A percentile compares a stretch with the other conserved stretches of the same genome.
Conservation (phyloP, 2,329 filamentous ascomycete species). For the Botrytis fragariae region DNA sequence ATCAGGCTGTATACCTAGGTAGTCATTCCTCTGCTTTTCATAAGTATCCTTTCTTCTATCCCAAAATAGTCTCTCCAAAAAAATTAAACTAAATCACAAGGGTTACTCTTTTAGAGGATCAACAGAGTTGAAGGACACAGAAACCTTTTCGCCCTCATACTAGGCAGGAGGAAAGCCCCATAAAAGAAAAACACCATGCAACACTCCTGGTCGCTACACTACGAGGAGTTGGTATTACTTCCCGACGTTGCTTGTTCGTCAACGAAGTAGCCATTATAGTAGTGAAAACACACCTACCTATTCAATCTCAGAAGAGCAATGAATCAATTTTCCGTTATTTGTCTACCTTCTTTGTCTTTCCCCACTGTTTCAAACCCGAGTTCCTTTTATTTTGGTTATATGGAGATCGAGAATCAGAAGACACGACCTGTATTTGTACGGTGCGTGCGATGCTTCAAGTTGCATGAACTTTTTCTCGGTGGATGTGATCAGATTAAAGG, state of each 20-base stretch:
- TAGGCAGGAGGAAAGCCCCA: background rate
- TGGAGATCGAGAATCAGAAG: background rate
- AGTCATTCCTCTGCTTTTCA: background rate
- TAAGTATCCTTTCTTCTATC: background rate
- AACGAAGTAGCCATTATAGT: background rate
- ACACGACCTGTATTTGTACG: background rate
- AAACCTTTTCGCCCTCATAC: background rate
- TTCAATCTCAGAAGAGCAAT: background rate
- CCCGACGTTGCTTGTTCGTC: background rate
- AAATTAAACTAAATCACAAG: background rate
- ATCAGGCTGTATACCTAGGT: background rate
- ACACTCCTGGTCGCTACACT: background rate
- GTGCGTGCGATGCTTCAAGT: background rate
- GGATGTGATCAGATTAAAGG: background rate
- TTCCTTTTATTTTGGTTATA: background rate
- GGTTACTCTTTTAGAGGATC: background rate
- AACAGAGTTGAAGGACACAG: background rate
- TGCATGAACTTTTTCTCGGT: background rate
- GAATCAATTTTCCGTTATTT: background rate
- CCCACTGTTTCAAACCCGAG: background rate
- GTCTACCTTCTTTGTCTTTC: background rate
- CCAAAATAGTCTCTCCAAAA: background rate
- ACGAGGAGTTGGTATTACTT: background rate
- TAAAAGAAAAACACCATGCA: background rate
- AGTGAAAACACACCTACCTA: background rate